phyloP scores from a whole-genome alignment of 1,139 yeast species.

The Suhomyces choctaworum region DNA sequence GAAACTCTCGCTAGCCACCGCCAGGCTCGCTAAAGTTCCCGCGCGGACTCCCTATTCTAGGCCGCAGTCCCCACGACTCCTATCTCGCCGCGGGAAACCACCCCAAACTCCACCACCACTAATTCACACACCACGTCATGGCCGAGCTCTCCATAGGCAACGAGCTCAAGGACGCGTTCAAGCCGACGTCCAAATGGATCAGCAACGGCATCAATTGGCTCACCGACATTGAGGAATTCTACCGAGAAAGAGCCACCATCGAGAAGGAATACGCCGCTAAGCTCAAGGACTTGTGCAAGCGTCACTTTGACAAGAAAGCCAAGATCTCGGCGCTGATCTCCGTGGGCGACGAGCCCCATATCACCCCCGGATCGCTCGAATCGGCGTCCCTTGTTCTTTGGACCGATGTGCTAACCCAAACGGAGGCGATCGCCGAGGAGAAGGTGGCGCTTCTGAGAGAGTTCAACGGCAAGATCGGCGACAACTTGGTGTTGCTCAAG shows the following conservation, averaged over 20 bases:
- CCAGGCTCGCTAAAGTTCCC: too few species aligned
- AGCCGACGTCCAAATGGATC: slow-evolving; percentile 76
- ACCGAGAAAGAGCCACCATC: slow-evolving; percentile 74
- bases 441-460: slow-evolving; percentile 62
- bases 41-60: too few species aligned
- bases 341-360: slow-evolving; percentile 88
- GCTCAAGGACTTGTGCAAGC: slow-evolving; percentile 62
- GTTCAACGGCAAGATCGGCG: slow-evolving; percentile 59
- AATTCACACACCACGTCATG: slow-evolving; percentile 2
- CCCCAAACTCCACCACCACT: slow-evolving; percentile 1
- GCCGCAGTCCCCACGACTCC: too few species aligned
- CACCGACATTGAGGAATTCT: slow-evolving; percentile 76
- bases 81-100: slow-evolving; percentile 1
- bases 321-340: slow-evolving; percentile 64
- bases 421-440: slow-evolving; percentile 78
- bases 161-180: slow-evolving; percentile 77
- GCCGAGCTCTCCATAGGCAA: slow-evolving; percentile 50
- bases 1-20: too few species aligned
- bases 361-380: slow-evolving; percentile 95
- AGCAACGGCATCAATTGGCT: slow-evolving; percentile 73
- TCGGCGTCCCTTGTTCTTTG: slow-evolving; percentile 92
- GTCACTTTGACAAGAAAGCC: slow-evolving; percentile 77
- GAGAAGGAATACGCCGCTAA: slow-evolving; percentile 82
- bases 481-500: slow-evolving; percentile 58
- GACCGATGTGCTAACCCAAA: slow-evolving; percentile 84